Percentiles rank a stretch among this genome's conserved stretches.
phyloP scores from a whole-genome alignment of 2,329 filamentous ascomycete species.

The Microcyclosporella mali region DNA sequence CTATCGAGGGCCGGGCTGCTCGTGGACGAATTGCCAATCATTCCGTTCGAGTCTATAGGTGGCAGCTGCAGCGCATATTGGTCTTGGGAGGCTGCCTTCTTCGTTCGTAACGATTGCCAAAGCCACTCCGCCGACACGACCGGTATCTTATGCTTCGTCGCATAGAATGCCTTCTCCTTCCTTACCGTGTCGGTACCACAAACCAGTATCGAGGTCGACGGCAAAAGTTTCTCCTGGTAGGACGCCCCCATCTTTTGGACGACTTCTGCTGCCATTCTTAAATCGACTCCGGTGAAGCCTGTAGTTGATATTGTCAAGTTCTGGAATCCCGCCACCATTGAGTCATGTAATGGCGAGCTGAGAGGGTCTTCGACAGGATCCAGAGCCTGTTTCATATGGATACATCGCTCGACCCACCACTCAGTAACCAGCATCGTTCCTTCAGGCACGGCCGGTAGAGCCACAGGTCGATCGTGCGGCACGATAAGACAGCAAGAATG shows the following conservation, averaged over 20 bases:
- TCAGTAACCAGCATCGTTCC: slow-evolving; percentile 61
- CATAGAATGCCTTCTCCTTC: slow-evolving; percentile 72
- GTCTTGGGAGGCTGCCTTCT: slow-evolving; percentile 44
- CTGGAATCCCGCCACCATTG: slow-evolving; percentile 51
- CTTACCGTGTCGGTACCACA: slow-evolving; percentile 47
- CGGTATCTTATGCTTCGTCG: slow-evolving; percentile 67
- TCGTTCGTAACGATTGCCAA: slow-evolving; percentile 64
- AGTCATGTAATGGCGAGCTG: slow-evolving; percentile 64
- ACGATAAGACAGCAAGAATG: slow-evolving; percentile 25
- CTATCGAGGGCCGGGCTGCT: slow-evolving; percentile 14
- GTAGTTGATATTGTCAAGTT: slow-evolving; percentile 52
- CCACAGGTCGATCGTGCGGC: slow-evolving; percentile 26
- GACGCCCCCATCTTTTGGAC: slow-evolving; percentile 64
- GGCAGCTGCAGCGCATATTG: slow-evolving; percentile 28
- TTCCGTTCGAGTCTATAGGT: slow-evolving; percentile 15
- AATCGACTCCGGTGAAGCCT: slow-evolving; percentile 55
- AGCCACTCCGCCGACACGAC: slow-evolving; percentile 81
- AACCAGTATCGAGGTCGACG: slow-evolving; percentile 69
- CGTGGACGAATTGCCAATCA: slow-evolving; percentile 6
- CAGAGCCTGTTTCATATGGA: slow-evolving; percentile 68
- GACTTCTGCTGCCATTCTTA: slow-evolving; percentile 75
- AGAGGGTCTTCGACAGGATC: slow-evolving; percentile 65
- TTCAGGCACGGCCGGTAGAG: slow-evolving; percentile 22
- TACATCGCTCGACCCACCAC: slow-evolving; percentile 86
- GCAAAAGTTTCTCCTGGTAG: slow-evolving; percentile 72